Percentiles rank a stretch among this genome's conserved stretches.
These are phyloP conservation scores for Epithemia pelagica DNA, from an alignment of 108 stramenopile species.

Conservation along the genomic window DNA sequence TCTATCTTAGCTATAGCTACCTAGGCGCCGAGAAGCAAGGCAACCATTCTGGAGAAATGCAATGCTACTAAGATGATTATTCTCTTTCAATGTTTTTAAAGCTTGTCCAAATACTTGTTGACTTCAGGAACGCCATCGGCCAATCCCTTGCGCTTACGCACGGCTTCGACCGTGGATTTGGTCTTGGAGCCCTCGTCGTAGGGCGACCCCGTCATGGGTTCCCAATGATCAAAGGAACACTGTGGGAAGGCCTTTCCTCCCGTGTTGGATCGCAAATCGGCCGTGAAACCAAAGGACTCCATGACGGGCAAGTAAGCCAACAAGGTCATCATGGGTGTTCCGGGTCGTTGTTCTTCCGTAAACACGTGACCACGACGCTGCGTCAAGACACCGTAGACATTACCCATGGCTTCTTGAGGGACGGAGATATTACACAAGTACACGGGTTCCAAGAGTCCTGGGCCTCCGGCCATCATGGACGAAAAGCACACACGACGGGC, in stretches of 20 bases:
- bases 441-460: slow-evolving; percentile 95
- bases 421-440: slow-evolving; percentile 98
- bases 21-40: no score
- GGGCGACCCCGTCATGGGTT: slow-evolving; percentile 90
- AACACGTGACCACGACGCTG: slow-evolving; percentile 99
- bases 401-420: slow-evolving; percentile 98
- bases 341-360: slow-evolving; percentile 96
- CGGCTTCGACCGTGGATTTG: slow-evolving; percentile 74
- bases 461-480: slow-evolving; percentile 86
- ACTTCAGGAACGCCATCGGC: slow-evolving; percentile 91
- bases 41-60: no score
- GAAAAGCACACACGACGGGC: slow-evolving; percentile 98
- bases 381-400: slow-evolving; percentile 98
- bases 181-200: slow-evolving; percentile 86
- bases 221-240: slow-evolving; percentile 99
- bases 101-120: slow-evolving; percentile 97
- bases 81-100: no score
- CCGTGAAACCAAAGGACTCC: slow-evolving; percentile 99
- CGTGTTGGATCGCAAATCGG: slow-evolving; percentile 95
- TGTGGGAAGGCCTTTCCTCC: slow-evolving; percentile 99
- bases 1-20: no score
- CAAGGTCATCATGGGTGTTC: slow-evolving; percentile 96
- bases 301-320: slow-evolving; percentile 99
- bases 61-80: no score
- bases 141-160: slow-evolving; percentile 98